A percentile compares a stretch with the other conserved stretches of the same genome.
Evolutionary conservation across 176 grass and related monocot genomes (phyloP).

Genomic region (Microstegium vimineum): DNA sequence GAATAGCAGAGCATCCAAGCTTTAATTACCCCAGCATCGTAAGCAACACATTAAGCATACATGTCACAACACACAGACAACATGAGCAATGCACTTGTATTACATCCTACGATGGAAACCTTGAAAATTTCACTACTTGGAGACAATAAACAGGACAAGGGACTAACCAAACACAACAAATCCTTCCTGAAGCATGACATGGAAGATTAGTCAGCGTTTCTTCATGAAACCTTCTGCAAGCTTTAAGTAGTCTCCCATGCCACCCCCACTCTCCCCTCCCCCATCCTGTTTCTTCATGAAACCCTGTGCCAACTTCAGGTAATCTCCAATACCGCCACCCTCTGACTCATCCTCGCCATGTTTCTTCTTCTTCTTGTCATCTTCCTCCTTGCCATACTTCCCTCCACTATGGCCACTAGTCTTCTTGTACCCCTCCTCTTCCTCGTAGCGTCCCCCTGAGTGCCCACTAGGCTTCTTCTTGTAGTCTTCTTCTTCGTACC

Average conservation of each 20-base stretch:
- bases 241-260: constrained; percentile 69
- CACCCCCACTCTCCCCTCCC: constrained; percentile 31
- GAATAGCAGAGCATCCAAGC: not conserved
- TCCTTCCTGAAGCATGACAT: not conserved
- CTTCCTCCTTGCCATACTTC: constrained; percentile 44
- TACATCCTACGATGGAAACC: not conserved
- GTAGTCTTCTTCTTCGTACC: constrained; percentile 41
- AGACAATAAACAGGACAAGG: not conserved
- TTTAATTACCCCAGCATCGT: not conserved
- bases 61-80: not conserved
- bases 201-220: constrained; percentile 52
- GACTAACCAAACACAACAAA: constrained; percentile 43
- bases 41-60: not conserved
- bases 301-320: constrained; percentile 72
- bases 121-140: not conserved
- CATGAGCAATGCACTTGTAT: constrained; percentile 1
- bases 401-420: constrained; percentile 40
- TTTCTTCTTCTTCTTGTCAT: constrained; percentile 43
- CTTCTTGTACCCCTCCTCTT: constrained; percentile 47
- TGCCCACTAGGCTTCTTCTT: constrained; percentile 40
- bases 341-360: constrained; percentile 31
- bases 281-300: constrained; percentile 69
- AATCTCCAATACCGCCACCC: constrained; percentile 55
- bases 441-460: constrained; percentile 25
- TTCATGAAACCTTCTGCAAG: constrained; percentile 80